Evolutionary conservation across 129 eudicot species (phyloP), one percentile per base, ranked within the genome.

Genomic region (Pseudognaphalium luteoalbum): DNA sequence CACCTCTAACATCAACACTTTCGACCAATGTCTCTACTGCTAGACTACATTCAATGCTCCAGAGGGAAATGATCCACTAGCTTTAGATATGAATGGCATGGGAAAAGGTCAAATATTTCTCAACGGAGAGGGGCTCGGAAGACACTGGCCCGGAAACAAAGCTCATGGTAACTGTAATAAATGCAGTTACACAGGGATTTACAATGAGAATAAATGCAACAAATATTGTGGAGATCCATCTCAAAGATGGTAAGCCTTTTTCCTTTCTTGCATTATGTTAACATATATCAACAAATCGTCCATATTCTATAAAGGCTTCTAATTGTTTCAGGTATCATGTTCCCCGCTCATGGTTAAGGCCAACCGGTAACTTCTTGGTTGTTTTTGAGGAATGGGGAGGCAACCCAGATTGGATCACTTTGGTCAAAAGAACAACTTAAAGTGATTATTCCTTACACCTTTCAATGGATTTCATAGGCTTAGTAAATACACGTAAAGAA

Each of bases 361-460:
- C 96, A 25, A 83, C 73, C 3, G 84, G 91, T 33, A 93, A 93
- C 78, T 71, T 85, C 20, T 72, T 93, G 77, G 96, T 93, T 57
- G 78, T 93, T 28, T 88, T 93, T 59, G 98, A 93, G 77, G 98
- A 93, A 85, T 81, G 81, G 86, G 98, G 96, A 33, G 98, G 98
- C 35, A 73, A 86, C 69, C 95, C 98, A 16, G 73, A 69, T 58
- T 83, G 91, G 70, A 90, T 93, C 63, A 71, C 89, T 60, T 62
- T 93, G 80, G 98, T 85, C 29, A 84, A 74, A 77, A 85, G 96
- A 79, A 70, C 42, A 79, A 70, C 42, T 39, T 73, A 33, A 73
- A 72, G 20, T 50, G 37, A 70, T 44, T 42, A 44, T 16, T 61
- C 41, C 6, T 44, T 33, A 59, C 60, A 60, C 54, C 59, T 32